These are phyloP conservation scores for Talaromyces borbonicus DNA, from an alignment of 495 filamentous ascomycete species.

Conservation along the genomic window DNA sequence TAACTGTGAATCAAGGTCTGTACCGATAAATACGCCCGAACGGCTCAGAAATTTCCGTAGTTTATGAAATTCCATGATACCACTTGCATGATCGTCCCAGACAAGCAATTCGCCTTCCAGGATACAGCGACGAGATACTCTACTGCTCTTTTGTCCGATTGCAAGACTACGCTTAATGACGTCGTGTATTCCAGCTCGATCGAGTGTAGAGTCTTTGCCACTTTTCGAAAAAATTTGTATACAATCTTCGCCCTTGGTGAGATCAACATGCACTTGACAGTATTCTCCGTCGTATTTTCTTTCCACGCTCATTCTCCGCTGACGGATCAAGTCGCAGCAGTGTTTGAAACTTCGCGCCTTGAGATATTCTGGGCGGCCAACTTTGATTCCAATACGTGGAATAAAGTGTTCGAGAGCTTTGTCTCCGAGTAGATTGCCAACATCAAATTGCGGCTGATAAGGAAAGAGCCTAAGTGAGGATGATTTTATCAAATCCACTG, in stretches of 20 bases:
- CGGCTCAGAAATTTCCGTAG: constrained; percentile 70
- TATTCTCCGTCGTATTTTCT: constrained; percentile 85
- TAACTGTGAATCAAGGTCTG: constrained; percentile 59
- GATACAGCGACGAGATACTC: constrained; percentile 54
- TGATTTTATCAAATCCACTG: constrained; percentile 34
- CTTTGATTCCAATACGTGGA: constrained; percentile 60
- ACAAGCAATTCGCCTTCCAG: constrained; percentile 77
- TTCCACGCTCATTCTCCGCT: constrained; percentile 59
- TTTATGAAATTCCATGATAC: constrained; percentile 64
- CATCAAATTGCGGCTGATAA: constrained; percentile 24
- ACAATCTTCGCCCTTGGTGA: constrained; percentile 40
- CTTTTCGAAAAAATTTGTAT: constrained; percentile 87
- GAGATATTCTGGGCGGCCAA: constrained; percentile 60
- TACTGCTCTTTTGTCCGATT: constrained; percentile 45
- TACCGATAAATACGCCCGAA: constrained; percentile 61
- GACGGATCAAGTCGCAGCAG: constrained; percentile 51
- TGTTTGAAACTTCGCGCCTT: constrained; percentile 73
- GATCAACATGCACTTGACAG: constrained; percentile 76
- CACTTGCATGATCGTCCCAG: constrained; percentile 52
- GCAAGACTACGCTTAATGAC: constrained; percentile 42
- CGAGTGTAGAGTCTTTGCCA: constrained; percentile 74
- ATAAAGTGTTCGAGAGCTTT: constrained; percentile 42
- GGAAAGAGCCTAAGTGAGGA: constrained; percentile 32
- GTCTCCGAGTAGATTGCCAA: constrained; percentile 21
- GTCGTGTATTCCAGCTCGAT: constrained; percentile 51